A percentile compares a stretch with the other conserved stretches of the same genome.
phyloP scores from a whole-genome alignment of 2,329 filamentous ascomycete genomes.

The Calonectria leucothoes region DNA sequence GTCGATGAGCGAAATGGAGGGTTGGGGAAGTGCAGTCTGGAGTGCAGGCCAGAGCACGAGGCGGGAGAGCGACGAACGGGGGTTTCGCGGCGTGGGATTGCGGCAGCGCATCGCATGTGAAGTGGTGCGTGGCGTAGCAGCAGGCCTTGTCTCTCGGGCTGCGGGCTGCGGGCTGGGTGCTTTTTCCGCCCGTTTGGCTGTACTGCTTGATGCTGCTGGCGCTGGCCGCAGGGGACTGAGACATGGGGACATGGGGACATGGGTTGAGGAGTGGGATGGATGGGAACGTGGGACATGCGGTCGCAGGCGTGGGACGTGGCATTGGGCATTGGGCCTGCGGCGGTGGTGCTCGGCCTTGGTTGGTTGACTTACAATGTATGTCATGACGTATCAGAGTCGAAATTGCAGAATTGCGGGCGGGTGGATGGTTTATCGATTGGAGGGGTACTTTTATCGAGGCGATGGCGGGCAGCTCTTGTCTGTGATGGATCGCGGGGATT shows the following conservation, averaged over 20 bases:
- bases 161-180: not conserved
- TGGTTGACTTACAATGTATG: conserved; percentile 53
- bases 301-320: conserved; percentile 33
- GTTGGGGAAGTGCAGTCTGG: conserved; percentile 12
- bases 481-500: not conserved
- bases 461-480: not conserved
- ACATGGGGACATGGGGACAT: conserved; percentile 10
- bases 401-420: conserved; percentile 22
- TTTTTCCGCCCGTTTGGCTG: not conserved
- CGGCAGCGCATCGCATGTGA: conserved; percentile 20
- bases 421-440: conserved; percentile 31
- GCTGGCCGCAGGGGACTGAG: conserved; percentile 24
- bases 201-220: not conserved
- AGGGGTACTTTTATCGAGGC: conserved; percentile 21
- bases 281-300: conserved; percentile 37
- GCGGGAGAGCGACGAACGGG: conserved; percentile 5
- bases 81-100: conserved; percentile 6
- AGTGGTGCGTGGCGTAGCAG: conserved; percentile 1
- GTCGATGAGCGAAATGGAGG: conserved; percentile 39
- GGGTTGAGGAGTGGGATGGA: conserved; percentile 2
- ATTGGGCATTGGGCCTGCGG: conserved; percentile 20
- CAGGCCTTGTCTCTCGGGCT: not conserved
- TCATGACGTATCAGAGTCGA: conserved; percentile 50
- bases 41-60: conserved; percentile 1
- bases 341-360: conserved; percentile 24